These are phyloP conservation scores for Candida qinlingensis DNA, from an alignment of 805 yeast species.

Conservation along the genomic window DNA sequence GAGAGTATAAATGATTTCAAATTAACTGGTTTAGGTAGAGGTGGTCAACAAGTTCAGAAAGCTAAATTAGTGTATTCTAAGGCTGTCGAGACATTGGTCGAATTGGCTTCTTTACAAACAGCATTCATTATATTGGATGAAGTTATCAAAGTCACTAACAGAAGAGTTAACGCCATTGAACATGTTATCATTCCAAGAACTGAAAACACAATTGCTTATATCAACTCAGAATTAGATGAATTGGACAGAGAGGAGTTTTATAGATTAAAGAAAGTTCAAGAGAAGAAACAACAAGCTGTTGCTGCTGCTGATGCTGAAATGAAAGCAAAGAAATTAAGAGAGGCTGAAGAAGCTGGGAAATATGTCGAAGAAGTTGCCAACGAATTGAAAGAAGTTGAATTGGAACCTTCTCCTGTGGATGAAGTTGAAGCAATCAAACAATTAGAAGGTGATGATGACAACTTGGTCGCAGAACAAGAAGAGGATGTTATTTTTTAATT, in stretches of 20 bases:
- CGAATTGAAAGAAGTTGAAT: conserved; percentile 9
- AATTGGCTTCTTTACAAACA: conserved; percentile 91
- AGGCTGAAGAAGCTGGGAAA: conserved; percentile 25
- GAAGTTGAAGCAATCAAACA: conserved; percentile 9
- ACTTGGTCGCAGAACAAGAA: conserved; percentile 35
- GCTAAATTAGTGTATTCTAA: conserved; percentile 90
- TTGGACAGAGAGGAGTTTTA: conserved; percentile 97
- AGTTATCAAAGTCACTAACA: conserved; percentile 94
- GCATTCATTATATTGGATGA: conserved; percentile 96
- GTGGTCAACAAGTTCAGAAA: conserved; percentile 96
- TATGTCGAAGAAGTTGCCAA: conserved; percentile 15
- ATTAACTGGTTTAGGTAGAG: conserved; percentile 95
- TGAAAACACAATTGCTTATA: conserved; percentile 87
- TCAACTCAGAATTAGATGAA: conserved; percentile 94
- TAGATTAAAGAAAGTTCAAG: conserved; percentile 80
- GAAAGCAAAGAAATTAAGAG: conserved; percentile 25
- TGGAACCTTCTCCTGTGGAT: background rate
- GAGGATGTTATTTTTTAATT: conserved; percentile 41
- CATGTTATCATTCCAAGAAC: conserved; percentile 97
- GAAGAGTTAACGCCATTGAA: conserved; percentile 98
- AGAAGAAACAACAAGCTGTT: conserved; percentile 25
- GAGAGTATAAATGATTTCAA: conserved; percentile 89
- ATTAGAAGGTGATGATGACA: conserved; percentile 11
- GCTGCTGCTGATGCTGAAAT: conserved; percentile 26
- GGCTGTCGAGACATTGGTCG: conserved; percentile 96